These are phyloP conservation scores for Pleurotus tuoliensis DNA, from an alignment of 768 basidiomycete species.

Conservation along the genomic window DNA sequence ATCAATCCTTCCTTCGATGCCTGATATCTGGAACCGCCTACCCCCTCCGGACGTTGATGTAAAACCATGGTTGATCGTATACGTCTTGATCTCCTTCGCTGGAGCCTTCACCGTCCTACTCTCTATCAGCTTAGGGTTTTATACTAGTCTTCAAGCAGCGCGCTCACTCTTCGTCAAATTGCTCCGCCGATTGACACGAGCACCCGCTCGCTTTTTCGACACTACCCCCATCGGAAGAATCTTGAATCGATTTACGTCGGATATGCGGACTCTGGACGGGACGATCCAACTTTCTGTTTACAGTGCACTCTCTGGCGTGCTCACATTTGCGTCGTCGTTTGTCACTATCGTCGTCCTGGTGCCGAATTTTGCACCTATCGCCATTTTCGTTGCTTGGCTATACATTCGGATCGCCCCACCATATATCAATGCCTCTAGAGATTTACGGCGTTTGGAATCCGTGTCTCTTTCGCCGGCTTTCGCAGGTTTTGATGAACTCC, in stretches of 20 bases:
- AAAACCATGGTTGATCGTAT: constrained; percentile 62
- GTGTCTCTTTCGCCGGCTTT: constrained; percentile 69
- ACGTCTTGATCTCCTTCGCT: constrained; percentile 56
- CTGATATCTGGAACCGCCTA: constrained; percentile 42
- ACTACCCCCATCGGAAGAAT: constrained; percentile 74
- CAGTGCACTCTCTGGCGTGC: constrained; percentile 48
- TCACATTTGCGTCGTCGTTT: constrained; percentile 64
- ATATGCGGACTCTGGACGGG: constrained; percentile 73
- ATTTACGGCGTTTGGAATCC: constrained; percentile 64
- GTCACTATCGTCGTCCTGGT: constrained; percentile 58
- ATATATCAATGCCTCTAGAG: constrained; percentile 60
- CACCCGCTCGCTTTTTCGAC: constrained; percentile 70
- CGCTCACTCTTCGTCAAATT: constrained; percentile 54
- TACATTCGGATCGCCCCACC: constrained; percentile 61
- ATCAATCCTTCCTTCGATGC: constrained; percentile 16
- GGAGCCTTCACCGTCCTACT: constrained; percentile 51
- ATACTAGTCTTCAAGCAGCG: constrained; percentile 65
- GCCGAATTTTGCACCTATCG: constrained; percentile 63
- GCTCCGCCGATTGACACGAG: constrained; percentile 51
- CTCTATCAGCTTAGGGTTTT: constrained; percentile 62
- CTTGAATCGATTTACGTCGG: constrained; percentile 74
- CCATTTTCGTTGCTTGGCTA: constrained; percentile 63
- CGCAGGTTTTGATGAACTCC: constrained; percentile 67
- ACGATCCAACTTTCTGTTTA: constrained; percentile 54
- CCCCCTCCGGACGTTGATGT: constrained; percentile 60